Base-by-base conservation (phyloP, 768 basidiomycete species). In the Coprinopsis cinerea region DNA sequence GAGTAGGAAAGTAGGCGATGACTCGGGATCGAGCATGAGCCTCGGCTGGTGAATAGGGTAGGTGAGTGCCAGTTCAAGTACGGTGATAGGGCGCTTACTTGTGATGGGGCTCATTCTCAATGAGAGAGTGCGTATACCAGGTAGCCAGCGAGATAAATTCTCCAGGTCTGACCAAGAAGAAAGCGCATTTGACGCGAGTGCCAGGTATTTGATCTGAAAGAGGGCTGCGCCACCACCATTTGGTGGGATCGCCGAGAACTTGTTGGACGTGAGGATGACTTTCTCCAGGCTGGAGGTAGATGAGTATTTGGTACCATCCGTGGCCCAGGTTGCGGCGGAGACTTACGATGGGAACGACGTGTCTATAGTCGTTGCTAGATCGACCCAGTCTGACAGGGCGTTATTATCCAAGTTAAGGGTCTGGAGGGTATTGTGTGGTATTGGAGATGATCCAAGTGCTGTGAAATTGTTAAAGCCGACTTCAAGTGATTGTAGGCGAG, bases 361-460 rank as follows among this genome's bases (percentile, higher is more conserved):
- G n/a, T n/a, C 55, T 55, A 36, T 86, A 55, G 24, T 79, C 70
- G 26, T 64, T 51, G 52, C 70, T 7, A 77, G 67, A 44, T 74
- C 63, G 32, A 53, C 51, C 86, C 88, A 91, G 57, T 81, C 69
- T 9, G 59, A 55, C 44, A 85, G 74, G 20, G 64, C 47, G 68
- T 92, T 92, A 49, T 73, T 71, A 58, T 90, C 88, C 34, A 92
- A 67, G 64, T 92, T 91, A 49, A 92, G 60, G 26, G 67, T 67
- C 42, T 71, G 63, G 51, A 51, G 30, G 36, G 25, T 36, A 44
- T 27, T 56, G 54, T 47, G 51, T 48, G 42, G 47, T 37, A 57
- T 62, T 55, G 52, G 52, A 51, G 48, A 55, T 56, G 37, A 80
- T 64, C 26, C 27, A 18, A 44, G 39, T 15, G 49, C 22, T 13